Conservation (phyloP, 129 eudicot species). For the Rutidosis leptorrhynchoides region DNA sequence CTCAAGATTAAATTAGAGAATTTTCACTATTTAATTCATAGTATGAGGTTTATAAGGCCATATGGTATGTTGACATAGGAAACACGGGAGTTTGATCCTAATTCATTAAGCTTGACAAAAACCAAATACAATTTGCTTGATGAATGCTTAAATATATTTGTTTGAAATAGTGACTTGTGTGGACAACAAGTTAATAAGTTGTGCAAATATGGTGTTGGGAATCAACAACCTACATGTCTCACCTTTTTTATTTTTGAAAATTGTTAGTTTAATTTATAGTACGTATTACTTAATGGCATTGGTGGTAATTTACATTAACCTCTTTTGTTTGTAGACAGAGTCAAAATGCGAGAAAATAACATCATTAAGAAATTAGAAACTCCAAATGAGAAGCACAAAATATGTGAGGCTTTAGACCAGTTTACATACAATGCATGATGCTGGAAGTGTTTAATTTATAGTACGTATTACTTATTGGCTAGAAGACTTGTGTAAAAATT, state of each 20-base stretch:
- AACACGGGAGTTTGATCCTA: too few relatives aligned
- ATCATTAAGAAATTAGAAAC: conserved; percentile 83
- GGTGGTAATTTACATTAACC: conserved; percentile 8
- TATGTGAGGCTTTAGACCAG: conserved; percentile 96
- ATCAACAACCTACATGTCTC: conserved; percentile 40
- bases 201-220: conserved; percentile 59
- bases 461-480: too few relatives aligned
- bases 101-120: too few relatives aligned
- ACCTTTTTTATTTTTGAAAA: neutral
- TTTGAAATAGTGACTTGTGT: conserved; percentile 80
- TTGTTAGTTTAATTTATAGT: neutral
- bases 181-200: conserved; percentile 60
- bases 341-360: conserved; percentile 63
- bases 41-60: too few relatives aligned
- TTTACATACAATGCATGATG: conserved; percentile 96
- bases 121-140: too few relatives aligned
- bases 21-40: too few relatives aligned
- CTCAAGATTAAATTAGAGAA: too few relatives aligned
- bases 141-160: too few relatives aligned
- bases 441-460: too few relatives aligned
- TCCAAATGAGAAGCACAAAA: conserved; percentile 75
- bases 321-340: conserved; percentile 22
- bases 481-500: too few relatives aligned
- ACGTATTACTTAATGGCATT: neutral
- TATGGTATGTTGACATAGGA: too few relatives aligned